A percentile compares a stretch with the other conserved stretches of the same genome.
phyloP scores from a whole-genome alignment of 2,329 filamentous ascomycete species.

The Aureobasidium sp. region DNA sequence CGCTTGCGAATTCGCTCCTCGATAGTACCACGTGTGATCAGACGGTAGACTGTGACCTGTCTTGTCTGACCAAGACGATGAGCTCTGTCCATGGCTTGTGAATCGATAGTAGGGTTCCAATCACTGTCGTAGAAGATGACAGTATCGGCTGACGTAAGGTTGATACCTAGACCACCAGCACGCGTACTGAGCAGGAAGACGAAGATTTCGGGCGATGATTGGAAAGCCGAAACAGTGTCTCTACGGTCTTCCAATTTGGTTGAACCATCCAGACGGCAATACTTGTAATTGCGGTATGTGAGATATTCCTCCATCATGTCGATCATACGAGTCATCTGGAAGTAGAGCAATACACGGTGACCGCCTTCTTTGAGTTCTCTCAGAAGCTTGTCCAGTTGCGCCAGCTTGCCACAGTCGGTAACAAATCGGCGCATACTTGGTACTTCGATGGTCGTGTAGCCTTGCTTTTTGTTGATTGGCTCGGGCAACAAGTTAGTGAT shows the following conservation, averaged over 20 bases:
- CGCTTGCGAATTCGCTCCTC: conserved; percentile 97
- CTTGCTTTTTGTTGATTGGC: conserved; percentile 72
- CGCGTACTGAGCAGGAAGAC: conserved; percentile 94
- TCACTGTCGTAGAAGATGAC: conserved; percentile 99
- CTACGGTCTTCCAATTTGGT: conserved; percentile 95
- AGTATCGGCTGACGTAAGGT: conserved; percentile 89
- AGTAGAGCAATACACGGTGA: conserved; percentile 92
- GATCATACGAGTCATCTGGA: conserved; percentile 99
- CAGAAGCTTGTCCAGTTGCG: conserved; percentile 79
- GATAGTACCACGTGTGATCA: conserved; percentile 94
- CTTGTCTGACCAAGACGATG: conserved; percentile 94
- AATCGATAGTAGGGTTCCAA: conserved; percentile 99
- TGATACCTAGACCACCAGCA: conserved; percentile 96
- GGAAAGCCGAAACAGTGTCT: conserved; percentile 95
- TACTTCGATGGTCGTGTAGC: conserved; percentile 84
- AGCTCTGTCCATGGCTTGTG: conserved; percentile 96
- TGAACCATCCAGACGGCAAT: conserved; percentile 90
- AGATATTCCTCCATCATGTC: conserved; percentile 98
- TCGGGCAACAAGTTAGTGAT: conserved; percentile 60
- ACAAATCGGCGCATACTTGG: conserved; percentile 97
- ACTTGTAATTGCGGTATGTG: conserved; percentile 98
- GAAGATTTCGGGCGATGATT: conserved; percentile 88
- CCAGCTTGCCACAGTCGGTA: conserved; percentile 93
- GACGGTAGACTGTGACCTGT: conserved; percentile 93
- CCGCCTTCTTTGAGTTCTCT: conserved; percentile 85